phyloP scores from a whole-genome alignment of 257 asterid species.

The Fraxinus quadrangulata region DNA sequence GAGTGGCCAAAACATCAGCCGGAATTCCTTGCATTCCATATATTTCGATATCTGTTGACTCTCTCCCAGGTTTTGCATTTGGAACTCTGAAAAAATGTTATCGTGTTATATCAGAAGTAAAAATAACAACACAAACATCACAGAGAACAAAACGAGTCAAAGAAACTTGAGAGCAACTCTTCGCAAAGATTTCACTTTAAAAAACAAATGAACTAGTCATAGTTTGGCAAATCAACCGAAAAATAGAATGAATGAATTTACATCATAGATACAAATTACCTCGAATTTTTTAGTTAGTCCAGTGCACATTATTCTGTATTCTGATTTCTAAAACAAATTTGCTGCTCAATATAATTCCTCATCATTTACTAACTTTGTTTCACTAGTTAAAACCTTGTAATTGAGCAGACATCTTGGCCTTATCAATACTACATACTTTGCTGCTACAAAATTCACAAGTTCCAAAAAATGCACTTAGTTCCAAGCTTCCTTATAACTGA shows the following conservation, averaged over 20 bases:
- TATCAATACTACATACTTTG: background rate
- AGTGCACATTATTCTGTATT: background rate
- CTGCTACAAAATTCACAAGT: background rate
- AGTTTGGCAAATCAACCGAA: too few relatives aligned
- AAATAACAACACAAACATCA: background rate
- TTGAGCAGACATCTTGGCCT: background rate
- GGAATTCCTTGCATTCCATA: constrained; percentile 99
- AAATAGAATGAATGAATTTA: background rate
- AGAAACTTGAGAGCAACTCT: background rate
- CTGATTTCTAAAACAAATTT: background rate
- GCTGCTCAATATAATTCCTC: background rate
- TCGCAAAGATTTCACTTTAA: background rate
- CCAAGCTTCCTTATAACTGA: background rate
- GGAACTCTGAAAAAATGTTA: constrained; percentile 67
- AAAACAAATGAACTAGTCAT: background rate
- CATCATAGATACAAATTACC: background rate
- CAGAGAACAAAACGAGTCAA: background rate
- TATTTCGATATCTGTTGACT: constrained; percentile 86
- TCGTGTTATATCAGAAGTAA: background rate
- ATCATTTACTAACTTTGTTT: background rate
- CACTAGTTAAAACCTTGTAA: background rate
- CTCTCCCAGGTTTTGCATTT: constrained; percentile 91
- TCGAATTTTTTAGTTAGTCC: background rate
- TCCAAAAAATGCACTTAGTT: background rate
- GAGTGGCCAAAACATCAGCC: constrained; percentile 74